Conservation (phyloP, 164 flowering plant species). For the Saururus chinensis region DNA sequence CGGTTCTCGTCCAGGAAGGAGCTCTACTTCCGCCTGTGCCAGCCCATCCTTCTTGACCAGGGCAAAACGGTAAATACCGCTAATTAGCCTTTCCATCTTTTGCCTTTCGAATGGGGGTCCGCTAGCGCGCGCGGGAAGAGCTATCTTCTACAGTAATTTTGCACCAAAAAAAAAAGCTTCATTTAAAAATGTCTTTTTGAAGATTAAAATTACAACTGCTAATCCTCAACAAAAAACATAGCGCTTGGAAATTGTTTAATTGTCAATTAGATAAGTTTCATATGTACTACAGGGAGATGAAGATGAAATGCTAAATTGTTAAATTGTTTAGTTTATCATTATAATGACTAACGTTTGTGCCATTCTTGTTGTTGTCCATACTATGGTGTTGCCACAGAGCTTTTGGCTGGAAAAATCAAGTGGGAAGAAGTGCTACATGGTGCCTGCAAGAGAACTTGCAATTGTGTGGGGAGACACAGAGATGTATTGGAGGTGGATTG, state of each 20-base stretch:
- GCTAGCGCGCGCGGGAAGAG: background rate
- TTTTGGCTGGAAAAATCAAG: constrained; percentile 27
- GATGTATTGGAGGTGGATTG: constrained; percentile 26
- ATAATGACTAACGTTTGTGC: too few relatives aligned
- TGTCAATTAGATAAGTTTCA: too few relatives aligned
- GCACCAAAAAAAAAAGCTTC: background rate
- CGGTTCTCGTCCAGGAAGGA: constrained; percentile 22
- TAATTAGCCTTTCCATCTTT: too few relatives aligned
- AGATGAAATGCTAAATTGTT: too few relatives aligned
- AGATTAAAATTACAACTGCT: too few relatives aligned
- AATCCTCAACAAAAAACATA: too few relatives aligned
- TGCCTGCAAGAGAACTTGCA: constrained; percentile 23
- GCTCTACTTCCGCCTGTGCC: constrained; percentile 22
- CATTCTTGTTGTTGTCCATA: too few relatives aligned
- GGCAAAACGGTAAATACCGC: background rate
- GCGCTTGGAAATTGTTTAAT: too few relatives aligned
- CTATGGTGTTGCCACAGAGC: constrained; percentile 25
- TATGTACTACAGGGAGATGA: too few relatives aligned
- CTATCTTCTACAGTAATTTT: background rate
- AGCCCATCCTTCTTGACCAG: constrained; percentile 6
- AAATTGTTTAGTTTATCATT: too few relatives aligned
- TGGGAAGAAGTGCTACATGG: constrained; percentile 35
- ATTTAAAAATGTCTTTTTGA: background rate
- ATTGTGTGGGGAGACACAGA: constrained; percentile 32
- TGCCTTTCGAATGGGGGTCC: too few relatives aligned